These are phyloP conservation scores for Leccinum disarticulatum DNA, from an alignment of 768 basidiomycete species.

Conservation along the genomic window DNA sequence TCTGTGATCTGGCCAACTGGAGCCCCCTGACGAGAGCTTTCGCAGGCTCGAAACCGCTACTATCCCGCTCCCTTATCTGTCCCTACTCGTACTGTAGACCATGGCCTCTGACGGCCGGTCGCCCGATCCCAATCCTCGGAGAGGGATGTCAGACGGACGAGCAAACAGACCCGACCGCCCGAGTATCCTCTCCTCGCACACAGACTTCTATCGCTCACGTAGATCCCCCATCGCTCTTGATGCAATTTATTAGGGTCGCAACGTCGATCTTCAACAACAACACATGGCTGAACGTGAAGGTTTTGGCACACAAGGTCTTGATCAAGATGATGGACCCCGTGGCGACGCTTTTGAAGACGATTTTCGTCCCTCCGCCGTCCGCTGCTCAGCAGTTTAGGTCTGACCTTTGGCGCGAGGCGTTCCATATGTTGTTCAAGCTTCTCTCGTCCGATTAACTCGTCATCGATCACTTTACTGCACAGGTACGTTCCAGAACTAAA, in stretches of 20 bases:
- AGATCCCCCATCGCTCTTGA: constrained; percentile 48
- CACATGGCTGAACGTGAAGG: constrained; percentile 90
- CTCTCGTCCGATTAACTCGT: constrained; percentile 81
- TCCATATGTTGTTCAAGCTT: constrained; percentile 80
- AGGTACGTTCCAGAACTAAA: no score
- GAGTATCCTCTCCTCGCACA: no score
- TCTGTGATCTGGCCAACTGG: no score
- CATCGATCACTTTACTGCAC: constrained; percentile 83
- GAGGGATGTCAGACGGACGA: no score
- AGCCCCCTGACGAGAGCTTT: no score
- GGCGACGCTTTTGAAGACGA: constrained; percentile 68
- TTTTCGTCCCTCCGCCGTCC: constrained; percentile 76
- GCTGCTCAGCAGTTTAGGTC: constrained; percentile 67
- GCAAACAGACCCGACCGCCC: no score
- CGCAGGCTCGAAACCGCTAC: no score
- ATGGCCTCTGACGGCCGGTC: no score
- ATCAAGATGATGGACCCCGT: constrained; percentile 87
- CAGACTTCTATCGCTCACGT: no score
- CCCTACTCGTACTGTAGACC: no score
- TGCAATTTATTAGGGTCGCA: constrained; percentile 78
- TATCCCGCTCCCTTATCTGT: no score
- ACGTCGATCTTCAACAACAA: constrained; percentile 82
- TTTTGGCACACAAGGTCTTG: constrained; percentile 83
- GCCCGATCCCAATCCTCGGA: no score
- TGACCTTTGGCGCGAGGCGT: constrained; percentile 76